Conservation (phyloP, 2,329 filamentous ascomycete genomes). For the Xylariaceae sp. region DNA sequence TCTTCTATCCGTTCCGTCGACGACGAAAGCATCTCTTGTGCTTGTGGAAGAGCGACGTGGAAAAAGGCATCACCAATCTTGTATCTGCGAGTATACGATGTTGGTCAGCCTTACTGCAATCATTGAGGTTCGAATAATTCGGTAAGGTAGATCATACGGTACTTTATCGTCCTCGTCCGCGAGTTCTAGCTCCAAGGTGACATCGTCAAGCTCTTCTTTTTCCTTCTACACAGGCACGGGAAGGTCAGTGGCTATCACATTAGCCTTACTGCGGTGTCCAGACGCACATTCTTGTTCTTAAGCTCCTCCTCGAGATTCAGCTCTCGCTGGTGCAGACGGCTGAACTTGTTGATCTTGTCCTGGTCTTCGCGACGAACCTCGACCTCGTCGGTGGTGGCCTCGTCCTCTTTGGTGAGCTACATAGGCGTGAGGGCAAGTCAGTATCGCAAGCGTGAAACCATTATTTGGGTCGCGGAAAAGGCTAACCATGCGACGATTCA, state of each 20-base stretch:
- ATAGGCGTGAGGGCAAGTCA: neutral
- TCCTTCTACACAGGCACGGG: slow-evolving; percentile 65
- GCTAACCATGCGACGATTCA: slow-evolving; percentile 32
- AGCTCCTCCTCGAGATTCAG: slow-evolving; percentile 74
- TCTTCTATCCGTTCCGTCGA: slow-evolving; percentile 71
- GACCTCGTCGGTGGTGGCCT: slow-evolving; percentile 76
- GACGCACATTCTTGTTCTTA: slow-evolving; percentile 66
- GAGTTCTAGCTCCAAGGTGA: slow-evolving; percentile 85
- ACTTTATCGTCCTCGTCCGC: slow-evolving; percentile 93
- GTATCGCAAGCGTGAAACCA: too few species aligned
- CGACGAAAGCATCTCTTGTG: slow-evolving; percentile 75
- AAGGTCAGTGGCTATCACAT: slow-evolving; percentile 19
- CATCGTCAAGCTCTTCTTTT: slow-evolving; percentile 94
- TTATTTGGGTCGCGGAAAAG: too few species aligned
- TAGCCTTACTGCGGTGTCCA: slow-evolving; percentile 1
- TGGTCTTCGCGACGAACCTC: slow-evolving; percentile 96
- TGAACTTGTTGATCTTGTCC: slow-evolving; percentile 98
- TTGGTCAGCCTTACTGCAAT: slow-evolving; percentile 3
- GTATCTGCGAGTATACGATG: slow-evolving; percentile 57
- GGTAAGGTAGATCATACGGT: slow-evolving; percentile 57
- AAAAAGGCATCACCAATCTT: slow-evolving; percentile 97
- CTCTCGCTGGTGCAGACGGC: slow-evolving; percentile 85
- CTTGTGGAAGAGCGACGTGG: slow-evolving; percentile 75
- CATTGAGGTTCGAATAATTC: too few species aligned
- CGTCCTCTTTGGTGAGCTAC: slow-evolving; percentile 93